Evolutionary conservation across 768 basidiomycete genomes (phyloP), one percentile per base, ranked within the genome.

Genomic region (Rhizopogon vinicolor): DNA sequence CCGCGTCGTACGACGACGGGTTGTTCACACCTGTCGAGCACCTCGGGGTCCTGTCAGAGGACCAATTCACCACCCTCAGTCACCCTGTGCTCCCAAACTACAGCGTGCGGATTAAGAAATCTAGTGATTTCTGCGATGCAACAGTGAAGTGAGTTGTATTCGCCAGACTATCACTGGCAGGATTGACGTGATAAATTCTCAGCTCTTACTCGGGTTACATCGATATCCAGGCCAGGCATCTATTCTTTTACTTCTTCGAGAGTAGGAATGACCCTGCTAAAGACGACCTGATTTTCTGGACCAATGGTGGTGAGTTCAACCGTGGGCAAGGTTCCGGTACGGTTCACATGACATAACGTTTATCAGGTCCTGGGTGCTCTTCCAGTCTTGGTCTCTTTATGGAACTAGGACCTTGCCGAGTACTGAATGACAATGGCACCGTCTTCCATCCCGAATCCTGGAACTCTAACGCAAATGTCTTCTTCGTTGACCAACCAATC

Each of bases 211-310:
- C 84, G 0, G 86, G 86, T 9, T 87, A 87, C 60, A 84, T 87
- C 52, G 85, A 87, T 56, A 75, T 85, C 44, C 73, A 82, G 63
- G 82, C 83, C 19, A 79, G 83, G 53, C 85, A 85, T 58, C 52
- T 86, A 41, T 85, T 85, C 68, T 88, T 89, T 72, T 87, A 87
- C 68, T 89, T 89, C 70, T 89, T 89, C 66, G 85, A 89, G 69
- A 84, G 82, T 58, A 72, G 88, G 57, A 74, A 74, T 46, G 71
- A 81, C 60, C 84, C 84, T 29, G 77, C 72, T 14, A 75, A 72
- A 60, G 82, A 83, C 75, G 66, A 84, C 59, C 79, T 85, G 7
- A 81, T 85, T 9, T 80, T 85, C 62, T 77, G 76, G 77, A 78
- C 75, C n/a, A 77, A 77, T 54, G 80, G 80, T 59, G 87, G 86